These are phyloP conservation scores for Xylaria sp. DNA, from an alignment of 2,329 filamentous ascomycete genomes.

Conservation along the genomic window DNA sequence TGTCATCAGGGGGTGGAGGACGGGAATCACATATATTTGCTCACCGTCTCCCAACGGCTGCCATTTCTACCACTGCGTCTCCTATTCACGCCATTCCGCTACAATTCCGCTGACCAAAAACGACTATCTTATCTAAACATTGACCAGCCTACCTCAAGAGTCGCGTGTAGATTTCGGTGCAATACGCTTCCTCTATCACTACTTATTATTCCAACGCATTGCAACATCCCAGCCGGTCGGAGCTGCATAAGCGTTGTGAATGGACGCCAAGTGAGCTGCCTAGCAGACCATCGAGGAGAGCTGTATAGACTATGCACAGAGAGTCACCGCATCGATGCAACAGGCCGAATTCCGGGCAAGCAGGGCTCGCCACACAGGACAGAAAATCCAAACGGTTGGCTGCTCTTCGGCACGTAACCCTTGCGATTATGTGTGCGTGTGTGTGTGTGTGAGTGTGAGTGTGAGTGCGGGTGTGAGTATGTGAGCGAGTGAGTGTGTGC, in stretches of 20 bases:
- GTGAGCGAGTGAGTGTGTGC: neutral
- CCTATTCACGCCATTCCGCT: conserved; percentile 19
- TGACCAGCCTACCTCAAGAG: conserved; percentile 1
- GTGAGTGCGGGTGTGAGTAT: neutral
- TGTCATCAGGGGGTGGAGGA: conserved; percentile 33
- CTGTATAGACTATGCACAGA: conserved; percentile 14
- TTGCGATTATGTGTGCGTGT: conserved; percentile 20
- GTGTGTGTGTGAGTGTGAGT: neutral
- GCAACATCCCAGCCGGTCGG: conserved; percentile 21
- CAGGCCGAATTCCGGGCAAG: conserved; percentile 24
- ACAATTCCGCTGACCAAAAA: conserved; percentile 15
- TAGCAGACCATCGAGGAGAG: conserved; percentile 27
- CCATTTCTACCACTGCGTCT: conserved; percentile 21
- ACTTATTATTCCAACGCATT: conserved; percentile 10
- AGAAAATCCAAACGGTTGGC: conserved; percentile 28
- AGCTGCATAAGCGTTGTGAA: conserved; percentile 22
- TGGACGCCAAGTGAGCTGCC: conserved; percentile 27
- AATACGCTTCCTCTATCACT: conserved; percentile 5
- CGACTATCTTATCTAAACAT: conserved; percentile 13
- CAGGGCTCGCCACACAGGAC: conserved; percentile 30
- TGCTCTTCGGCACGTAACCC: conserved; percentile 29
- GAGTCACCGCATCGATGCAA: conserved; percentile 34
- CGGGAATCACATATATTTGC: conserved; percentile 35
- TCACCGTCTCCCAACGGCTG: conserved; percentile 28
- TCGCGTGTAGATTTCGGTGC: conserved; percentile 2